phyloP scores from a whole-genome alignment of 176 grass and related monocot species.

The Carex kokanica region DNA sequence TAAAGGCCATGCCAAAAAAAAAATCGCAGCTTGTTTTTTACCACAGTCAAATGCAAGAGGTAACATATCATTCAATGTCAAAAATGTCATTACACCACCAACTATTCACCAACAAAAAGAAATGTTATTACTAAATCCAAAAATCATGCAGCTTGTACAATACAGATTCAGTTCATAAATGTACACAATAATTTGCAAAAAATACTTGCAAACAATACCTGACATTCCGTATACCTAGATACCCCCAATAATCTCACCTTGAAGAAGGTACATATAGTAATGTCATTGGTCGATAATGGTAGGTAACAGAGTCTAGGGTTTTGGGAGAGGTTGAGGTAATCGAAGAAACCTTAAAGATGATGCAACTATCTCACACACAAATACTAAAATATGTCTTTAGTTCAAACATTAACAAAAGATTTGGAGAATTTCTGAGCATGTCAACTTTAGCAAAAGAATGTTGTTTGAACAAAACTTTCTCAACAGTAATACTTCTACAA shows the following conservation, averaged over 20 bases:
- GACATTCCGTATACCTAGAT: neutral
- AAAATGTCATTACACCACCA: constrained; percentile 97
- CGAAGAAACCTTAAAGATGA: neutral
- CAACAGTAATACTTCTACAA: too few species aligned
- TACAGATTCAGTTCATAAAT: neutral
- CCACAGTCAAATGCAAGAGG: constrained; percentile 97
- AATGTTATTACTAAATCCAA: neutral
- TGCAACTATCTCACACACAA: too few species aligned
- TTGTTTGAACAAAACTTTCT: too few species aligned
- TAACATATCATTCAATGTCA: constrained; percentile 95
- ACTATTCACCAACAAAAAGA: constrained; percentile 37
- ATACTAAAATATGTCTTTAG: too few species aligned
- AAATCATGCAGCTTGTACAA: neutral
- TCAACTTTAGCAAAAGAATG: too few species aligned
- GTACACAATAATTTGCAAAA: neutral
- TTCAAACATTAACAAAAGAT: too few species aligned
- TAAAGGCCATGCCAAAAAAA: constrained; percentile 96
- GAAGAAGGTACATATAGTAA: neutral
- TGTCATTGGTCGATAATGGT: neutral
- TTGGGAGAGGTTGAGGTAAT: neutral
- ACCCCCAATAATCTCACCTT: neutral
- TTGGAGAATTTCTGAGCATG: too few species aligned
- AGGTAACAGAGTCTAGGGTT: neutral
- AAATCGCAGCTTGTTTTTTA: constrained; percentile 87
- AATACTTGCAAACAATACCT: neutral